phyloP scores from a whole-genome alignment of 805 yeast genomes.

The Trichomonascus vanleenenianus region DNA sequence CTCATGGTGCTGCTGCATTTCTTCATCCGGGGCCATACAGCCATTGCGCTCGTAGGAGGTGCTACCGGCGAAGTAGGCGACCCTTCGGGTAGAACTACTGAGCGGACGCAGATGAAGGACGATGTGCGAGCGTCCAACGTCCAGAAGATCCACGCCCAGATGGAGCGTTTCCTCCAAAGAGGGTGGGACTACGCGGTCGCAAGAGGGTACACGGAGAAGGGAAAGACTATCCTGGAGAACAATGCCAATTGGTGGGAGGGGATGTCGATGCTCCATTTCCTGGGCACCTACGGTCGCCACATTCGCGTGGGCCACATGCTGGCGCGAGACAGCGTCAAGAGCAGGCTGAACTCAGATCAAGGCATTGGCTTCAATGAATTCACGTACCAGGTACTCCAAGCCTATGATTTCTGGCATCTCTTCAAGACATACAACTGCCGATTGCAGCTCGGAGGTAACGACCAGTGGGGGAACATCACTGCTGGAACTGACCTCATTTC shows the following conservation, averaged over 20 bases:
- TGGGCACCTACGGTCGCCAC: conserved; percentile 66
- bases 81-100: conserved; percentile 85
- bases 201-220: conserved; percentile 28
- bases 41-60: conserved; percentile 62
- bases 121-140: conserved; percentile 50
- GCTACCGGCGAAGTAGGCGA: conserved; percentile 97
- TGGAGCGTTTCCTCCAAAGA: conserved; percentile 48
- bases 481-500: conserved; percentile 88
- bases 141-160: conserved; percentile 49
- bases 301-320: conserved; percentile 83
- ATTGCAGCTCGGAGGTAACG: conserved; percentile 89
- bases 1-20: conserved; percentile 79
- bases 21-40: conserved; percentile 72
- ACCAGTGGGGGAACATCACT: conserved; percentile 97
- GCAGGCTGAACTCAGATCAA: conserved; percentile 54
- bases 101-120: conserved; percentile 53
- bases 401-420: conserved; percentile 85
- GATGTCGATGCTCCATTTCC: conserved; percentile 66
- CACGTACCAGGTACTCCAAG: conserved; percentile 87
- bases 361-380: conserved; percentile 94
- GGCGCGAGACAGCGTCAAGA: conserved; percentile 78
- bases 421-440: conserved; percentile 50
- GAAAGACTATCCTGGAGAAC: conserved; percentile 44
- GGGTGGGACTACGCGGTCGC: conserved; percentile 57
- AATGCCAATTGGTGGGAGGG: conserved; percentile 84